Conservation (phyloP, 108 stramenopile species). For the Craspedostauros australis region DNA sequence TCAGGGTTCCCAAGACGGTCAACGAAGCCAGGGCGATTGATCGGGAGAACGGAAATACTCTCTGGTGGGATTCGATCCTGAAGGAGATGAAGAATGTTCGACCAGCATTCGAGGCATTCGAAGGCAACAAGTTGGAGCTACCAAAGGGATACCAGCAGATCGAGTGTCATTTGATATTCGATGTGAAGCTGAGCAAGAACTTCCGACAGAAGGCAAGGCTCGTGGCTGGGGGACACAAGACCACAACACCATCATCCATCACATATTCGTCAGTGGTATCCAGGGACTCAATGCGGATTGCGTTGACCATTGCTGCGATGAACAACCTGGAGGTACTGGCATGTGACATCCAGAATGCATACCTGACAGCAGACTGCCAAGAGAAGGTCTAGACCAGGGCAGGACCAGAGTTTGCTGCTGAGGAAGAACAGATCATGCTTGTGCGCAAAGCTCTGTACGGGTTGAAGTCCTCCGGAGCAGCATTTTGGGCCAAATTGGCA, state of each 20-base stretch:
- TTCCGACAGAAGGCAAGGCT: conserved; percentile 33
- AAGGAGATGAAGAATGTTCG: conserved; percentile 39
- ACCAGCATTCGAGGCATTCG: conserved; percentile 24
- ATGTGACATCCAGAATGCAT: no score
- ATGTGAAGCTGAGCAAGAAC: conserved; percentile 31
- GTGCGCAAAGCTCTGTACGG: no score
- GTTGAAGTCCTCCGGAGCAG: no score
- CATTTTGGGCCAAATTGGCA: no score
- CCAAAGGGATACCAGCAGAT: conserved; percentile 20
- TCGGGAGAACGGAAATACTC: conserved; percentile 17
- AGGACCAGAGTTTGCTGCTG: no score
- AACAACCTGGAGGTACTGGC: no score
- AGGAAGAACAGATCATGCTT: no score
- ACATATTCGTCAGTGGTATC: no score
- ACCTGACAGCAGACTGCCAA: no score
- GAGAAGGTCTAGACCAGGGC: no score
- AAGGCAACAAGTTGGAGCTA: neutral
- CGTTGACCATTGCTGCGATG: no score
- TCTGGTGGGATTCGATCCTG: conserved; percentile 23
- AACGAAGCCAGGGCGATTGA: conserved; percentile 28
- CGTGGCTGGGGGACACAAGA: conserved; percentile 42
- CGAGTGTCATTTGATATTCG: conserved; percentile 40
- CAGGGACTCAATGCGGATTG: no score
- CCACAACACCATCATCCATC: conserved; percentile 19
- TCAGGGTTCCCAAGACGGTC: conserved; percentile 22